Evolutionary conservation across 257 asterid genomes (phyloP).

Genomic region (Fraxinus americana): DNA sequence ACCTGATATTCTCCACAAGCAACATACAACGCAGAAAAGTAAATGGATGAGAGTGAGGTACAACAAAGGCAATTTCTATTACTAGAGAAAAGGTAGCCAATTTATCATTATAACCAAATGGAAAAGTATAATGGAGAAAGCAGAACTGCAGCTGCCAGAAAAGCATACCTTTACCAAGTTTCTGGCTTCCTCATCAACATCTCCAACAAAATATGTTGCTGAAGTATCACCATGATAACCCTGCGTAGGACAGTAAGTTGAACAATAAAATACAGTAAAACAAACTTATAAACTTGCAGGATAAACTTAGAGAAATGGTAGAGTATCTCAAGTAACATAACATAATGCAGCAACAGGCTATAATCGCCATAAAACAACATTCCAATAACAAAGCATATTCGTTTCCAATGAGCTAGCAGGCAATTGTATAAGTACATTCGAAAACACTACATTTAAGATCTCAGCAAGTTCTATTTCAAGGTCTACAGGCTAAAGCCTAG

Average conservation of each 20-base stretch:
- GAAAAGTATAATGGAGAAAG: neutral
- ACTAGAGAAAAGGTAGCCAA: slow-evolving; percentile 2
- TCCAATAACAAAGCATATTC: neutral
- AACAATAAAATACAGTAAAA: slow-evolving; percentile 23
- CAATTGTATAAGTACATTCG: neutral
- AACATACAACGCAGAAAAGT: neutral
- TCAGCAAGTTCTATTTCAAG: neutral
- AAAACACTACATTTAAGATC: neutral
- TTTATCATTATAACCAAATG: slow-evolving; percentile 1
- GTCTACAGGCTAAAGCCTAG: neutral
- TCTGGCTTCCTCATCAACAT: slow-evolving; percentile 75
- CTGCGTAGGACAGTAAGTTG: slow-evolving; percentile 42
- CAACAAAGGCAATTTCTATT: too few species aligned
- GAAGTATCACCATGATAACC: slow-evolving; percentile 99
- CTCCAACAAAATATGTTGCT: slow-evolving; percentile 87
- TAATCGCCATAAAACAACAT: neutral
- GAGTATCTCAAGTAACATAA: slow-evolving; percentile 1
- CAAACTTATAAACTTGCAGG: slow-evolving; percentile 20
- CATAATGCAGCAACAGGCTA: neutral
- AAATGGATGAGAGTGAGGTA: neutral
- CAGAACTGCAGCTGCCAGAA: slow-evolving; percentile 29
- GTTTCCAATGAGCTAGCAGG: neutral
- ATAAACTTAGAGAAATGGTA: slow-evolving; percentile 6
- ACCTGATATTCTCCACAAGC: neutral
- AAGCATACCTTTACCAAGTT: slow-evolving; percentile 79